These are phyloP conservation scores for Peronospora destructor DNA, from an alignment of 352 stramenopile genomes.

Conservation along the genomic window DNA sequence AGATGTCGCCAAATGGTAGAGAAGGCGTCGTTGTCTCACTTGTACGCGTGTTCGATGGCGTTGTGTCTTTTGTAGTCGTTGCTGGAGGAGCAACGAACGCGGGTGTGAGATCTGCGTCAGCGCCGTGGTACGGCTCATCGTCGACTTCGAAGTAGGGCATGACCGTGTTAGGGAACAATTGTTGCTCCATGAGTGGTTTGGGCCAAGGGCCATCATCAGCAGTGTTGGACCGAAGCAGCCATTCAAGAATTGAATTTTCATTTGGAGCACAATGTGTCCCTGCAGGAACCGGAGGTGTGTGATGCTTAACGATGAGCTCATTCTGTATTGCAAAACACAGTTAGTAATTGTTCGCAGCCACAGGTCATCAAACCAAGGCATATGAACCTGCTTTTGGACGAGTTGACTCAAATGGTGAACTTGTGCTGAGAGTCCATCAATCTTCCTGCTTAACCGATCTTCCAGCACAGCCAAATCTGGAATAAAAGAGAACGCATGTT, in stretches of 20 bases:
- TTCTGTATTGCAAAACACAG: constrained; percentile 25
- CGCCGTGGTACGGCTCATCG: constrained; percentile 39
- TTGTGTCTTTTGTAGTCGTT: constrained; percentile 11
- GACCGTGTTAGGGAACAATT: constrained; percentile 18
- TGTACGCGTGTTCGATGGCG: constrained; percentile 14
- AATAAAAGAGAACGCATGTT: background rate
- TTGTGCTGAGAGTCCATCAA: constrained; percentile 46
- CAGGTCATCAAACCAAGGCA: background rate
- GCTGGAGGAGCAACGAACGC: constrained; percentile 27
- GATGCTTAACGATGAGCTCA: constrained; percentile 42
- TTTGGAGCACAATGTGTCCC: constrained; percentile 14
- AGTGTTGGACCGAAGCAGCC: constrained; percentile 48
- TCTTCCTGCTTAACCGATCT: constrained; percentile 48
- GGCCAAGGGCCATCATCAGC: constrained; percentile 35
- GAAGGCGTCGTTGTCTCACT: constrained; percentile 17
- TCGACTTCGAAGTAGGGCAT: constrained; percentile 46
- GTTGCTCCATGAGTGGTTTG: constrained; percentile 11
- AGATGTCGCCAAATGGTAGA: constrained; percentile 31
- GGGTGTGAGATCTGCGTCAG: constrained; percentile 28
- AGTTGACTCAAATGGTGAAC: constrained; percentile 50
- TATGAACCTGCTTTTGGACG: constrained; percentile 46
- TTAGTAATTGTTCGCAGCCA: constrained; percentile 1
- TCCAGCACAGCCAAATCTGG: constrained; percentile 55
- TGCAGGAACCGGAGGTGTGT: constrained; percentile 24
- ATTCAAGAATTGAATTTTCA: constrained; percentile 49